Evolutionary conservation across 345 rosid genomes (phyloP).

Genomic region (Citrus australasica): DNA sequence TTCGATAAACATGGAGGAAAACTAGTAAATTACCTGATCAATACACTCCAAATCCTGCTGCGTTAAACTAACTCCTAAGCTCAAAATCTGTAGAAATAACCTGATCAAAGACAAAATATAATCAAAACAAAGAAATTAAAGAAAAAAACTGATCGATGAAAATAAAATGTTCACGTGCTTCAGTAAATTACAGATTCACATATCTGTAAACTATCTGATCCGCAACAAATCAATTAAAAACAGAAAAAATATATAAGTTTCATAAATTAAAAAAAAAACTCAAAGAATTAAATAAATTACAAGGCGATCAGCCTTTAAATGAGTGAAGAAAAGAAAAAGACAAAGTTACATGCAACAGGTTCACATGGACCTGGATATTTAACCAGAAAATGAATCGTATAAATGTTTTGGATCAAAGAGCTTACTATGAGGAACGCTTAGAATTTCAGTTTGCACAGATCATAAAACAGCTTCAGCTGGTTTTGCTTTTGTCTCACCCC

Average conservation of each 20-base stretch:
- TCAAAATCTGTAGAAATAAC: slow-evolving; percentile 14
- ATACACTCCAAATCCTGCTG: slow-evolving; percentile 18
- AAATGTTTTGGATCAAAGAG: neutral
- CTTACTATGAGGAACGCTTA: slow-evolving; percentile 16
- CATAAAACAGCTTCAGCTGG: slow-evolving; percentile 9
- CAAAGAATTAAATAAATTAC: neutral
- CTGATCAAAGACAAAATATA: slow-evolving; percentile 22
- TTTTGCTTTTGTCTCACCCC: slow-evolving; percentile 28
- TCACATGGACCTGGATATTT: neutral
- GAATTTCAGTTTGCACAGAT: neutral
- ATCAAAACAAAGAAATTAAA: slow-evolving; percentile 2
- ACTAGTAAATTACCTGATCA: slow-evolving; percentile 41
- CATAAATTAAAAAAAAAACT: neutral
- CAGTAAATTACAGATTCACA: slow-evolving; percentile 3
- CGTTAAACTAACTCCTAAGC: slow-evolving; percentile 5
- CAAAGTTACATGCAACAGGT: neutral
- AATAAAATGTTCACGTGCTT: neutral
- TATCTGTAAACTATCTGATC: neutral
- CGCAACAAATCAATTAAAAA: neutral
- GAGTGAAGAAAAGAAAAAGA: neutral
- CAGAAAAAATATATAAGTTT: neutral
- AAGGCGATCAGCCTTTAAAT: neutral
- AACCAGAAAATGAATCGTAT: neutral
- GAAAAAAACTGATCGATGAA: neutral
- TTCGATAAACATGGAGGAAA: neutral